Evolutionary conservation across 192 early-diverging fungal genomes (phyloP), one percentile per base, ranked within the genome.

Genomic region (Pilobolus umbonatus): DNA sequence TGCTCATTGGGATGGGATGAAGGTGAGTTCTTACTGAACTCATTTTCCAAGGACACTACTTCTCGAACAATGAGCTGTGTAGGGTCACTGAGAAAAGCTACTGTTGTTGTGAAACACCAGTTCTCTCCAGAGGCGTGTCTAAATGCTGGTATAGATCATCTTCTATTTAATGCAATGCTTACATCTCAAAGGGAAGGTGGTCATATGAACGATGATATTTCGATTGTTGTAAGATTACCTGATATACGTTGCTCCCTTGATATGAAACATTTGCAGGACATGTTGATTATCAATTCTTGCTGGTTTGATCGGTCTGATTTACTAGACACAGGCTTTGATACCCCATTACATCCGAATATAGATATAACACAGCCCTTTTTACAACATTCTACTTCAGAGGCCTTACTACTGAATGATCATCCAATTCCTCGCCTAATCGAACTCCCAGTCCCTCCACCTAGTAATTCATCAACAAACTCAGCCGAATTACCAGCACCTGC

Each of bases 101-200:
- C 82, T 1, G 82, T 77, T 0, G 68, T 81, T 31, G 74, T 88
- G 21, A 82, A 83, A 2, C 89, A 91, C 57, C 66, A 77, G 15
- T 91, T 88, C 57, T 91, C 89, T n/a, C 86, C 86, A 14, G 81
- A 87, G 62, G 79, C 85, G 51, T 87, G 88, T 43, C 62, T 89
- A 28, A 74, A 66, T 29, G 75, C 77, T 19, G 78, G 75, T 58
- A 71, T 87, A 15, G 80, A 83, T 17, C 67, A 78, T n/a, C 73
- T 91, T 28, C 64, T 71, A 32, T 80, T 89, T 36, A 82, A 79
- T 60, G 72, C 73, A 7, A 81, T 82, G 21, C 65, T 88, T 3
- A 78, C 79, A 55, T 85, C 72, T 5, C 67, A 61, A 26, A 69
- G 75, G 22, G 68, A 58, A 35, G 49, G 35, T 8, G 77, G 60